phyloP scores from a whole-genome alignment of 495 filamentous ascomycete genomes.

The Halenospora varia region DNA sequence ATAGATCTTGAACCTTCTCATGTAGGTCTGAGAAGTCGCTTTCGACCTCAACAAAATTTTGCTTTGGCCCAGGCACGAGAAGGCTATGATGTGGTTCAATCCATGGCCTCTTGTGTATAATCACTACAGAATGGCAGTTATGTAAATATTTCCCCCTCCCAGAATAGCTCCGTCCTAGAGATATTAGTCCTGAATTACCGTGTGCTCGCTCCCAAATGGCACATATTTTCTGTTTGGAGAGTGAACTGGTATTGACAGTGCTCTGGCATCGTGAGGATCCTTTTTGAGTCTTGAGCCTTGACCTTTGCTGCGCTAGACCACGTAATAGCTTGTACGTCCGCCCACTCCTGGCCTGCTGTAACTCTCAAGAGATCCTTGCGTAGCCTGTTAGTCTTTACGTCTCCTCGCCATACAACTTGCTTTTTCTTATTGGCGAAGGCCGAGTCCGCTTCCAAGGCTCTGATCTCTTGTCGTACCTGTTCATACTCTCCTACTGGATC shows the following conservation, averaged over 20 bases:
- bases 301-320: too few relatives aligned
- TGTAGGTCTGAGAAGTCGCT: conserved; percentile 51
- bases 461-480: conserved; percentile 42
- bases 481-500: conserved; percentile 48
- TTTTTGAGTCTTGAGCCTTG: background rate
- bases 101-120: conserved; percentile 45
- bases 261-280: conserved; percentile 35
- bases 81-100: conserved; percentile 35
- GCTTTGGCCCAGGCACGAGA: conserved; percentile 43
- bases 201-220: too few relatives aligned
- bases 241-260: conserved; percentile 56
- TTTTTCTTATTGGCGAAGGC: conserved; percentile 47
- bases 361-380: conserved; percentile 29
- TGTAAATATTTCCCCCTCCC: conserved; percentile 54
- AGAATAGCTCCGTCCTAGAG: conserved; percentile 5
- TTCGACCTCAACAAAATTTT: conserved; percentile 56
- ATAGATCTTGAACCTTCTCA: conserved; percentile 45
- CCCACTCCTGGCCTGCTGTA: background rate
- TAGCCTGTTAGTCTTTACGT: background rate
- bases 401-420: conserved; percentile 58
- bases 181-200: too few relatives aligned
- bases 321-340: background rate
- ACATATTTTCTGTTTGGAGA: conserved; percentile 49
- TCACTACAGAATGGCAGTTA: conserved; percentile 52
- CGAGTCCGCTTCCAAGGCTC: conserved; percentile 21